Conservation (phyloP, 208 protist species). For the Leishmania martiniquensis region DNA sequence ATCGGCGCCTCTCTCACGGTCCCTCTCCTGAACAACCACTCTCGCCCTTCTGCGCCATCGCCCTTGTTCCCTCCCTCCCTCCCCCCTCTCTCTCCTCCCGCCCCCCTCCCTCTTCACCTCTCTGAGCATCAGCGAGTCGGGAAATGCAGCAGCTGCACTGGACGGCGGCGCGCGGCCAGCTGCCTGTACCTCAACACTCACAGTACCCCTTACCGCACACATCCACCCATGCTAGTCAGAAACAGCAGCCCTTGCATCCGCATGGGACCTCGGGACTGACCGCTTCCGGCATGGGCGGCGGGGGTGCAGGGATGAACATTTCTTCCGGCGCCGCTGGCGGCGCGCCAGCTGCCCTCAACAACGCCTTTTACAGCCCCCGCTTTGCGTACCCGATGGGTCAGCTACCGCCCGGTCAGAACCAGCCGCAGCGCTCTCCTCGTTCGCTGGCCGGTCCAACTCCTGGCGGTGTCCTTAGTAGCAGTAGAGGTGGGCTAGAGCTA, state of each 20-base stretch:
- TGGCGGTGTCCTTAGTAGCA: background rate
- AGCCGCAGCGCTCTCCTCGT: conserved; percentile 10
- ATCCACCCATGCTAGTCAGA: background rate
- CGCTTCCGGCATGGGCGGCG: background rate
- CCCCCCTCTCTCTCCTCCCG: background rate
- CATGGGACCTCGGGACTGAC: background rate
- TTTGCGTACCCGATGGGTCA: background rate
- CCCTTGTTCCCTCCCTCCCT: conserved; percentile 6
- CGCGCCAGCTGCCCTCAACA: background rate
- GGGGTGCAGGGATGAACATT: background rate
- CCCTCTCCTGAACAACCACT: background rate
- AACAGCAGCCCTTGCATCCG: conserved; percentile 3
- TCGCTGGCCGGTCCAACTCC: background rate
- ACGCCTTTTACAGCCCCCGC: conserved; percentile 7
- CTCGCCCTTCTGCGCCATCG: background rate
- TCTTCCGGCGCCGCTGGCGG: background rate
- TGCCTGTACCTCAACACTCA: conserved; percentile 2
- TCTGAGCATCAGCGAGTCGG: background rate
- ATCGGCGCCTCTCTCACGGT: conserved; percentile 4
- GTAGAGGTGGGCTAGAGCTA: conserved; percentile 9
- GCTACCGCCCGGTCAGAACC: background rate
- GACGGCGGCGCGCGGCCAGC: conserved; percentile 27
- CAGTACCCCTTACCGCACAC: background rate
- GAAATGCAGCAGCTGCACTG: conserved; percentile 37
- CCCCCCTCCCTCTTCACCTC: conserved; percentile 7